Evolutionary conservation across 495 filamentous ascomycete genomes (phyloP).

Genomic region (Sporormia fimetaria): DNA sequence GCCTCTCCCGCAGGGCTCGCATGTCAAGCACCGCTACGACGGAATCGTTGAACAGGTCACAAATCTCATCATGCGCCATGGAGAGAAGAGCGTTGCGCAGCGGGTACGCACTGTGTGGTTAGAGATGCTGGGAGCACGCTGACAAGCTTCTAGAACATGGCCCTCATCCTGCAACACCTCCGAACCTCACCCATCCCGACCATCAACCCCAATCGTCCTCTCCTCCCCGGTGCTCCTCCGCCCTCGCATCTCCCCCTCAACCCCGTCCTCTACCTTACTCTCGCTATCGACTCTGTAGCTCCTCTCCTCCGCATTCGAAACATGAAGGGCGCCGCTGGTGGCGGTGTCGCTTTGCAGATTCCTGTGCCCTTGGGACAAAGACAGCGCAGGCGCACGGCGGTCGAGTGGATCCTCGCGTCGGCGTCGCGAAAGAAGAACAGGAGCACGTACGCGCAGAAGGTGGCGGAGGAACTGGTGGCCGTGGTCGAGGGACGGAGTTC

Average conservation of each 20-base stretch:
- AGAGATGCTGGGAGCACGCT: background rate
- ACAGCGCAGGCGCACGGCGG: conserved; percentile 64
- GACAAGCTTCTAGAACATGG: conserved; percentile 54
- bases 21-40: conserved; percentile 70
- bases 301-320: conserved; percentile 69
- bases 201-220: conserved; percentile 51
- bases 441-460: conserved; percentile 58
- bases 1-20: conserved; percentile 46
- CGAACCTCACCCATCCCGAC: conserved; percentile 71
- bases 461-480: conserved; percentile 77
- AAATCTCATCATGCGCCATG: conserved; percentile 79
- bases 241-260: conserved; percentile 44
- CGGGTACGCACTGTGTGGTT: conserved; percentile 44
- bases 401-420: conserved; percentile 78
- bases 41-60: conserved; percentile 73
- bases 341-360: conserved; percentile 71
- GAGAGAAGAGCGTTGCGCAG: conserved; percentile 72
- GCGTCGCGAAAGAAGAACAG: conserved; percentile 58
- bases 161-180: conserved; percentile 72
- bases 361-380: conserved; percentile 63
- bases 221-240: conserved; percentile 63
- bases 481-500: conserved; percentile 76
- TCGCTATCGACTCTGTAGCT: conserved; percentile 93
- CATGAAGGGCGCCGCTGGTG: conserved; percentile 69
- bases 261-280: conserved; percentile 39